Percentiles rank a stretch among this genome's conserved stretches.
phyloP scores from a whole-genome alignment of 1,139 yeast species.

The Geotrichum fermentans region DNA sequence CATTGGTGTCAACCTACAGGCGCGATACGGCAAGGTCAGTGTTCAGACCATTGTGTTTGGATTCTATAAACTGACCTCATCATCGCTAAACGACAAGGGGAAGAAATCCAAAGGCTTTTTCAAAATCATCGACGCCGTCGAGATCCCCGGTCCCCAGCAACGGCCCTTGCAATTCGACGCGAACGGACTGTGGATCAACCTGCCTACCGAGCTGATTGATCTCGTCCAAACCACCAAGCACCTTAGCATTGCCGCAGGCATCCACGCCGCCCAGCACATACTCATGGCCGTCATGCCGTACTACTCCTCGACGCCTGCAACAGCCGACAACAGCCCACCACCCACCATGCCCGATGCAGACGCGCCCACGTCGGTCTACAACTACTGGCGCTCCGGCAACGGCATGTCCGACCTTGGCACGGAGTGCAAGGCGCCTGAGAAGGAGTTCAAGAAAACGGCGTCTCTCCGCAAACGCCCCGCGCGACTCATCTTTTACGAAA shows the following conservation, averaged over 20 bases:
- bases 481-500: constrained; percentile 74
- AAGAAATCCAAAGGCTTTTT: constrained; percentile 27
- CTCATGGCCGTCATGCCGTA: constrained; percentile 43
- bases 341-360: neutral
- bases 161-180: constrained; percentile 58
- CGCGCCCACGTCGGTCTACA: neutral
- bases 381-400: neutral
- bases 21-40: constrained; percentile 57
- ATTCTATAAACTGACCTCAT: constrained; percentile 70
- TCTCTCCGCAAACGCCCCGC: constrained; percentile 75
- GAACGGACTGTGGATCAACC: constrained; percentile 88
- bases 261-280: constrained; percentile 97
- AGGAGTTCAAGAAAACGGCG: constrained; percentile 76
- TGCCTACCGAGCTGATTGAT: constrained; percentile 61
- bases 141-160: constrained; percentile 66
- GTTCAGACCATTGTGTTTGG: constrained; percentile 83
- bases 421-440: constrained; percentile 95
- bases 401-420: constrained; percentile 60
- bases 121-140: constrained; percentile 84
- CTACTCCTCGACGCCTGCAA: neutral
- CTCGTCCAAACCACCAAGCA: constrained; percentile 48
- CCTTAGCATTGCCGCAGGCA: constrained; percentile 76
- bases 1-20: neutral
- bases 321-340: neutral
- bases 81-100: constrained; percentile 38